A percentile compares a stretch with the other conserved stretches of the same genome.
Evolutionary conservation across 176 grass and related monocot species (phyloP).

Genomic region (Eleusine coracana): DNA sequence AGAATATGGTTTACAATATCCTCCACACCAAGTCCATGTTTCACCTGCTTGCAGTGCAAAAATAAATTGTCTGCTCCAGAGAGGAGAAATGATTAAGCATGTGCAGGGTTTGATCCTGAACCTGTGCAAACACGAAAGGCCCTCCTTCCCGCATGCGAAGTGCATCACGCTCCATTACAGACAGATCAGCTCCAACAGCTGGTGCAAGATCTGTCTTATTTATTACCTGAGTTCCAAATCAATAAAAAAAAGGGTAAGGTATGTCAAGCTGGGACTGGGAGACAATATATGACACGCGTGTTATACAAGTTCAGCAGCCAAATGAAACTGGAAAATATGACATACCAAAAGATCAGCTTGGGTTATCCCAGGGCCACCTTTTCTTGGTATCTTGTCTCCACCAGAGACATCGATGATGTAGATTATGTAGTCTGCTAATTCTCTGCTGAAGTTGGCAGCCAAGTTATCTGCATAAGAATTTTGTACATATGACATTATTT

Average conservation of each 20-base stretch:
- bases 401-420: conserved; percentile 98
- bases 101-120: conserved; percentile 8
- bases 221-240: conserved; percentile 64
- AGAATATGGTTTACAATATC: conserved; percentile 80
- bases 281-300: background rate
- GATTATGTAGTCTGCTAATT: conserved; percentile 97
- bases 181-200: conserved; percentile 81
- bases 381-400: conserved; percentile 98
- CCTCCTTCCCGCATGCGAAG: conserved; percentile 93
- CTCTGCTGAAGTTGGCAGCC: conserved; percentile 97
- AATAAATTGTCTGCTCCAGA: background rate
- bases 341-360: conserved; percentile 87
- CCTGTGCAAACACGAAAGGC: conserved; percentile 93
- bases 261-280: background rate
- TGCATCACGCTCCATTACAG: conserved; percentile 85
- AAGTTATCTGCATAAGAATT: conserved; percentile 80
- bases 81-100: background rate
- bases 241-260: background rate
- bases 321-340: background rate
- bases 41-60: conserved; percentile 54
- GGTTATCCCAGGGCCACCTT: conserved; percentile 94
- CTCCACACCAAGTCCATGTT: conserved; percentile 79
- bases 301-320: background rate
- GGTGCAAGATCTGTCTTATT: conserved; percentile 93
- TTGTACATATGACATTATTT: background rate